Percentiles rank a stretch among this genome's conserved stretches.
phyloP scores from a whole-genome alignment of 1,284 basidiomycete species.

The Melampsora americana region DNA sequence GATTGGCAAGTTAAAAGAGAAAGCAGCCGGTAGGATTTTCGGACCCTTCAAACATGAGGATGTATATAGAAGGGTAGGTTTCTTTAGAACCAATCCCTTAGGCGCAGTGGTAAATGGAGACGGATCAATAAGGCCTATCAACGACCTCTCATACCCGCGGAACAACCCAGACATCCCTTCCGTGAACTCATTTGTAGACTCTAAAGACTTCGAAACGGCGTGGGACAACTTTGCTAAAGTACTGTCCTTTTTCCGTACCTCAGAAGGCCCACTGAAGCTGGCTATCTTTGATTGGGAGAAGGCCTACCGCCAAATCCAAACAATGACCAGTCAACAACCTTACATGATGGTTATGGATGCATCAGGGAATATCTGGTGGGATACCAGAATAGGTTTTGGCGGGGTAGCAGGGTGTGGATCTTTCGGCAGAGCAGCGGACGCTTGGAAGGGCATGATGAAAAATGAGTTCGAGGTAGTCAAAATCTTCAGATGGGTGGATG shows the following conservation, averaged over 20 bases:
- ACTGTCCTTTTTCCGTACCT: neutral
- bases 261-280: neutral
- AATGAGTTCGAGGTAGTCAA: too few relatives aligned
- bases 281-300: too few relatives aligned
- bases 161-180: constrained; percentile 2
- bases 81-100: constrained; percentile 5
- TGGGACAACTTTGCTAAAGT: constrained; percentile 14
- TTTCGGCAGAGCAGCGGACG: neutral
- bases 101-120: neutral
- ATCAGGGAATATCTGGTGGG: neutral
- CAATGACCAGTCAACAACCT: neutral
- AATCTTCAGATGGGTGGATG: constrained; percentile 8
- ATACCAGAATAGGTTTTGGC: neutral
- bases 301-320: constrained; percentile 18
- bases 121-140: constrained; percentile 1
- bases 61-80: neutral
- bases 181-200: neutral
- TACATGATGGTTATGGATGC: neutral
- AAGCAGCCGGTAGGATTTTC: neutral
- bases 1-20: too few relatives aligned
- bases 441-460: too few relatives aligned
- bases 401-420: too few relatives aligned
- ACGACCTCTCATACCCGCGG: constrained; percentile 1
- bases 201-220: neutral
- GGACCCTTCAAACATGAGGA: constrained; percentile 2